Percentiles rank a stretch among this genome's conserved stretches.
Conservation (phyloP, 2,329 filamentous ascomycete species). For the Allantophomopsis cytisporea region DNA sequence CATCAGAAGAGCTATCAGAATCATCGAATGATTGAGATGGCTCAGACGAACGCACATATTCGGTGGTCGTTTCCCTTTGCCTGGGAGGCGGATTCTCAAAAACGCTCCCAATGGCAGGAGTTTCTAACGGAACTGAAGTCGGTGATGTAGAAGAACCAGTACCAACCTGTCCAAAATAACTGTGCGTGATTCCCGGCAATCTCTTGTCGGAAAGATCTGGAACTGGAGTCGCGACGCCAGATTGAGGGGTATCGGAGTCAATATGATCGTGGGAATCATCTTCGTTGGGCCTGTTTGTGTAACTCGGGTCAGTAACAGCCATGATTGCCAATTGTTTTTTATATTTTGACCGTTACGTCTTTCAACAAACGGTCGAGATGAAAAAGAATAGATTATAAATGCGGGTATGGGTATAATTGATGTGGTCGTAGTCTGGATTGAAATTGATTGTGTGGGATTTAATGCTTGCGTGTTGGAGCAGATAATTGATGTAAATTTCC, state of each 20-base stretch:
- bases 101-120: conserved; percentile 10
- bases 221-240: conserved; percentile 83
- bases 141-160: conserved; percentile 47
- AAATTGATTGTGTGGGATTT: no score
- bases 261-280: conserved; percentile 66
- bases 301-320: conserved; percentile 9
- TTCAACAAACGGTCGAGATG: not conserved
- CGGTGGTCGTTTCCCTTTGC: conserved; percentile 8
- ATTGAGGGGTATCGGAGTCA: conserved; percentile 76
- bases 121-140: conserved; percentile 16
- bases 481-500: no score
- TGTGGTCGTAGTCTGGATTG: no score
- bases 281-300: conserved; percentile 25
- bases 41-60: conserved; percentile 11
- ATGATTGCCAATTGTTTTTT: conserved; percentile 2
- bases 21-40: conserved; percentile 12
- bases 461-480: no score
- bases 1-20: conserved; percentile 8
- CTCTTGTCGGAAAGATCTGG: conserved; percentile 92
- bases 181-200: conserved; percentile 84
- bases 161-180: conserved; percentile 99
- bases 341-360: not conserved
- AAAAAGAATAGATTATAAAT: not conserved
- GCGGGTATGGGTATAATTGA: not conserved
- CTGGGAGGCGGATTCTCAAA: conserved; percentile 8